Evolutionary conservation across 2,329 filamentous ascomycete genomes (phyloP).

Genomic region (Fusarium pilosicola): DNA sequence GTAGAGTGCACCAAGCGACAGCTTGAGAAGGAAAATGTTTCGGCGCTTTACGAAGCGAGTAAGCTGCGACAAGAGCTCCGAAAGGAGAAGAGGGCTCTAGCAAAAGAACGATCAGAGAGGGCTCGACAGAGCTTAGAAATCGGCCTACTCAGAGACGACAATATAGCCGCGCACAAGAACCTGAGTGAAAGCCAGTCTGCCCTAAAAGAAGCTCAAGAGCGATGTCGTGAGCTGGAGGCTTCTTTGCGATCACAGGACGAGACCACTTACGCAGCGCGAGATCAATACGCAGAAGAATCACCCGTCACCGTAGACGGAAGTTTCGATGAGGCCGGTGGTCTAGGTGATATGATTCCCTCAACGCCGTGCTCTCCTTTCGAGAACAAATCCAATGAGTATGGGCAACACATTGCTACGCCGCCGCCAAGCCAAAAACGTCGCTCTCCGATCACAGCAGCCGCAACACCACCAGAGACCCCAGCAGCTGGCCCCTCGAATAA

Average conservation of each 20-base stretch:
- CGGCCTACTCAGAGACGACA: neutral
- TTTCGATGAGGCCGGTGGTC: neutral
- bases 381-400: neutral
- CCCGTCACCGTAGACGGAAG: neutral
- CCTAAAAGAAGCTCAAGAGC: neutral
- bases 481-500: neutral
- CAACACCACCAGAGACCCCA: neutral
- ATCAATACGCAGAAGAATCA: rapidly evolving
- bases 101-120: neutral
- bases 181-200: rapidly evolving
- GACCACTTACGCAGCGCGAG: rapidly evolving
- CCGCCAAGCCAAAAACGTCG: neutral
- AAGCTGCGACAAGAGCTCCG: neutral
- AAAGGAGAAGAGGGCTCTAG: neutral
- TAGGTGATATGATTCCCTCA: too few relatives aligned
- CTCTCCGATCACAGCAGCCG: too few relatives aligned
- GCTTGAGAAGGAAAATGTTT: neutral
- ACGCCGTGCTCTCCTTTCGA: neutral
- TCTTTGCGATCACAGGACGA: neutral
- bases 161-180: neutral
- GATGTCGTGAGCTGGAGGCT: neutral
- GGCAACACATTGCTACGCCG: neutral
- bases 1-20: neutral
- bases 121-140: neutral
- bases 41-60: neutral